Base-by-base conservation (phyloP, 1,139 yeast species). In the Debaryomycetaceae sp. region DNA sequence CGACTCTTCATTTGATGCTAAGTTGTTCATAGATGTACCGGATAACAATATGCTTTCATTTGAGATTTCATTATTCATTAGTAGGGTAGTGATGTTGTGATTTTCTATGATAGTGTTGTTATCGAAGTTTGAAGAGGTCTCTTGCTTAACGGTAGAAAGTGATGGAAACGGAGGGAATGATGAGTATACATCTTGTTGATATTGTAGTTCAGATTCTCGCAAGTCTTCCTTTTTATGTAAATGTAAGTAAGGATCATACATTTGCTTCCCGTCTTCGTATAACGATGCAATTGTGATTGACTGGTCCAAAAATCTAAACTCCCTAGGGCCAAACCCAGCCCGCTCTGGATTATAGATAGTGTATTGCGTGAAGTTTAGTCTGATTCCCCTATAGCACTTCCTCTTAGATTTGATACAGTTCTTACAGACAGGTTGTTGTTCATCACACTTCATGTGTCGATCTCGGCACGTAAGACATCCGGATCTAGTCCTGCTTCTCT, bases 401-500 rank as follows among this genome's bases (percentile, higher is more conserved):
- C 78, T 55, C 41, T 67, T 66, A 8, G 75, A 68, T 47, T 67
- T 71, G 41, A 71, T 60, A 51, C 78, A 73, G 53, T 73, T 73
- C 39, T 66, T 66, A 53, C 78, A 73, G 24, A 72, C 74, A 1
- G 78, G 78, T 42, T 62, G 66, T 48, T 68, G 74, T 54, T 73
- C 78, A 50, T 73, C 78, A 56, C 78, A 73, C 55, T 73, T 73
- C 69, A 73, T 71, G 53, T 73, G 78, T 42, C 78, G 60, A 49
- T 73, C 78, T 39, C 78, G 66, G 55, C 78, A 73, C 9, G 78
- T 73, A 42, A 72, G 60, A 53, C 78, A 73, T 8, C 78, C 78
- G 7, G 76, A 71, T 44, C 78, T 60, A 8, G 78, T 71, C 54
- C 75, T 57, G 44, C 66, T 63, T 47, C 67, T 53, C 43, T 66